Conservation (phyloP, 805 yeast genomes). For the Metschnikowia vanudenii region DNA sequence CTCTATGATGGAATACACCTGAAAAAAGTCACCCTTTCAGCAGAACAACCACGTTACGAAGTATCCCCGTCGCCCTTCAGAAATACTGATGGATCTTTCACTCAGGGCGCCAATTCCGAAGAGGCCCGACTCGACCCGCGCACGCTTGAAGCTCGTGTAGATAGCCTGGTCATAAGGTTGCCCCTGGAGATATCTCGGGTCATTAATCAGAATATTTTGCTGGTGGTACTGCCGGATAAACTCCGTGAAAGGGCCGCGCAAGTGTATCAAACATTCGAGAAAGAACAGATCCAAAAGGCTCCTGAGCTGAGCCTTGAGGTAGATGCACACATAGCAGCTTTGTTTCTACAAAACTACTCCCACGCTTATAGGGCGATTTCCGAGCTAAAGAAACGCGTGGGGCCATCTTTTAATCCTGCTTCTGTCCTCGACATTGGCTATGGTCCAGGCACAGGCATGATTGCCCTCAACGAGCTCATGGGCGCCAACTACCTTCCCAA, state of each 20-base stretch:
- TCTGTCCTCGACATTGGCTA: constrained; percentile 75
- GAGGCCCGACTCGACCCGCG: constrained; percentile 57
- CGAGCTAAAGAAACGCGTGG: constrained; percentile 61
- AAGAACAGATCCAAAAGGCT: constrained; percentile 53
- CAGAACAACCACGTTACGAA: constrained; percentile 6
- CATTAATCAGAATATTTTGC: constrained; percentile 63
- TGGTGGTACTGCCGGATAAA: constrained; percentile 59
- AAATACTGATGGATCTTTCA: constrained; percentile 39
- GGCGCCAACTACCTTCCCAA: constrained; percentile 61
- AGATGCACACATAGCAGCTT: constrained; percentile 78
- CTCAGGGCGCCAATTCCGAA: constrained; percentile 43
- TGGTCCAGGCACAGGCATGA: constrained; percentile 91
- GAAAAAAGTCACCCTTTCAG: constrained; percentile 3
- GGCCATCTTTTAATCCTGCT: constrained; percentile 58
- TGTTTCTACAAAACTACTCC: constrained; percentile 80
- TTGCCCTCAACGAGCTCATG: constrained; percentile 83
- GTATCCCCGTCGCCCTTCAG: constrained; percentile 32
- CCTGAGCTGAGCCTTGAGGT: constrained; percentile 49
- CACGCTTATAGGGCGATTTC: constrained; percentile 60
- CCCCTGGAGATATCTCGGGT: constrained; percentile 57
- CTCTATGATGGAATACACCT: constrained; percentile 6
- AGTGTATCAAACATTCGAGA: constrained; percentile 49
- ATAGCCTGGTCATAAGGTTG: constrained; percentile 49
- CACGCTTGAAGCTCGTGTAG: constrained; percentile 57
- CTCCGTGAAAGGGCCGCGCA: constrained; percentile 62